These are phyloP conservation scores for Onygenales sp. DNA, from an alignment of 2,329 filamentous ascomycete species.

Conservation along the genomic window DNA sequence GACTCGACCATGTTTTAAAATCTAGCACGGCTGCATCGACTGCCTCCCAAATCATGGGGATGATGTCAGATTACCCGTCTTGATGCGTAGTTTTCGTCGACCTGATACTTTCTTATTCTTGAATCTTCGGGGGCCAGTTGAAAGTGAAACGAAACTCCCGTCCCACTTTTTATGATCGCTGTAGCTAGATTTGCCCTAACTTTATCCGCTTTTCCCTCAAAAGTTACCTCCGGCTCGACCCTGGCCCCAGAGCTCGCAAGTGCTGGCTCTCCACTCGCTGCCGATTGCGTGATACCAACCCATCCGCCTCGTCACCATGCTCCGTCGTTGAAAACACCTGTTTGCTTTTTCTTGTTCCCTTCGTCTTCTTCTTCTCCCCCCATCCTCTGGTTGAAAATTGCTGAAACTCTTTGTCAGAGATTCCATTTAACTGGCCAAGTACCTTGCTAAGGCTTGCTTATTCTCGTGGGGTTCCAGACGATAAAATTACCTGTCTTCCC, in stretches of 20 bases:
- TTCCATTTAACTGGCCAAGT: no score
- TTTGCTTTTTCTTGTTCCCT: neutral
- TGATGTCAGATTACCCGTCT: no score
- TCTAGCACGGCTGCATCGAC: no score
- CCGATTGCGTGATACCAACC: conserved; percentile 3
- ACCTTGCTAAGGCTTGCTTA: no score
- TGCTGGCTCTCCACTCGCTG: conserved; percentile 1
- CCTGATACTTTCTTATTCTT: neutral
- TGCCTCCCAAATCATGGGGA: no score
- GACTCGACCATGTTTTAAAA: no score
- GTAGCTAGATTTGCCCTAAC: neutral
- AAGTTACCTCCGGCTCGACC: neutral
- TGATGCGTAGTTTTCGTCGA: no score
- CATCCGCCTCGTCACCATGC: neutral
- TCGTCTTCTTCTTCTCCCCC: neutral
- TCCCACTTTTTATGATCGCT: no score
- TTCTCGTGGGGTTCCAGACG: no score
- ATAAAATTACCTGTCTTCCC: no score
- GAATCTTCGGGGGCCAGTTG: neutral
- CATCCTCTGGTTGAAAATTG: neutral
- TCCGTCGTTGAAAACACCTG: neutral
- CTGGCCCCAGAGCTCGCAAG: neutral
- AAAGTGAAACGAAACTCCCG: neutral
- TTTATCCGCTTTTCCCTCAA: neutral
- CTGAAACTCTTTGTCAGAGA: no score